phyloP scores from a whole-genome alignment of 2,329 filamentous ascomycete genomes.

The Alternaria sp. region DNA sequence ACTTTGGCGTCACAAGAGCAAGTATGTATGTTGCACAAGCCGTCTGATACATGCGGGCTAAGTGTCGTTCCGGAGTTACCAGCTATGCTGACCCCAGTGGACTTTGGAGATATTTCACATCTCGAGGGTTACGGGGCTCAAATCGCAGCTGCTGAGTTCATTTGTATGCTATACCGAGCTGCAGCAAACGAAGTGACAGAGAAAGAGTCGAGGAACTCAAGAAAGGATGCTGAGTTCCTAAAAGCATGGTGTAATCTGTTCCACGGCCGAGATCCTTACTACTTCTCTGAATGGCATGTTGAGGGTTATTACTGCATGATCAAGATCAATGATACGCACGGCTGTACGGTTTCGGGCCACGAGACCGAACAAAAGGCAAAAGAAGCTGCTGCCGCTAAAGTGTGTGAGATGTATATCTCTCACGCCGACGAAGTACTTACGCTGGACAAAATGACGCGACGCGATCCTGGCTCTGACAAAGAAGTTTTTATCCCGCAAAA shows the following conservation, averaged over 20 bases:
- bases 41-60: neutral
- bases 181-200: neutral
- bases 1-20: neutral
- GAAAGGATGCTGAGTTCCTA: neutral
- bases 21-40: neutral
- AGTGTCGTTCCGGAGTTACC: neutral
- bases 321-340: neutral
- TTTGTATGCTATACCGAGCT: neutral
- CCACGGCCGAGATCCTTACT: neutral
- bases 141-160: neutral
- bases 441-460: neutral
- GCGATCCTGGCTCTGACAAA: slow-evolving; percentile 10
- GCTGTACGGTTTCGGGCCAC: neutral
- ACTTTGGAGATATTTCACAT: neutral
- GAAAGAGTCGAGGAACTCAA: neutral
- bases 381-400: slow-evolving; percentile 1
- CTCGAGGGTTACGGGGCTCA: neutral
- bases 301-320: slow-evolving; percentile 1
- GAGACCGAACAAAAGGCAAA: neutral
- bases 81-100: neutral
- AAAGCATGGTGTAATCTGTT: neutral
- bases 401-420: neutral
- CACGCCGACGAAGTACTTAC: neutral
- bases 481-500: neutral
- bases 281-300: neutral